Evolutionary conservation across 306 rosid species (phyloP).

Genomic region (Cicer judaicum): DNA sequence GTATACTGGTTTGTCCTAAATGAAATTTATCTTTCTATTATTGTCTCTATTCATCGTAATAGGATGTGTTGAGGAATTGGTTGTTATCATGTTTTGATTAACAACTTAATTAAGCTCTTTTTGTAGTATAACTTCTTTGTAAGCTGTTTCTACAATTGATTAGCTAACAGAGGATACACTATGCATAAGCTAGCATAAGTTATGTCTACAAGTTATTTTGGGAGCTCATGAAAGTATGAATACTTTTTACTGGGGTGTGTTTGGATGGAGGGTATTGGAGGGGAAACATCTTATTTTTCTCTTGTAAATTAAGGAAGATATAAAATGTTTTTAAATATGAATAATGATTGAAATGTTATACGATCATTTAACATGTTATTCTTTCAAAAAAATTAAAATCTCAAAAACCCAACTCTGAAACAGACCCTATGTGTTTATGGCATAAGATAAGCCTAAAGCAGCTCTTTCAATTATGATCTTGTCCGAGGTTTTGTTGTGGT

Average conservation of each 20-base stretch:
- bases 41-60: not conserved
- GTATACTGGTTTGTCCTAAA: not conserved
- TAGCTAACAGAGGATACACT: not conserved
- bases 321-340: no score
- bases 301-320: no score
- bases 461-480: not conserved
- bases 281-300: no score
- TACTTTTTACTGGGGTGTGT: no score
- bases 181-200: not conserved
- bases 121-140: not conserved
- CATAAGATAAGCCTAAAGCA: not conserved
- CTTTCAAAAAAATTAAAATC: no score
- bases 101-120: not conserved
- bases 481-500: conserved; percentile 3
- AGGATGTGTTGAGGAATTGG: not conserved
- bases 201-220: not conserved
- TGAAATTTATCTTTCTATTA: conserved; percentile 9
- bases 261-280: no score
- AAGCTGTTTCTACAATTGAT: not conserved
- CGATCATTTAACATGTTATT: no score
- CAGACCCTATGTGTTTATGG: not conserved
- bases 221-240: not conserved
- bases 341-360: no score
- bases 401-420: no score
- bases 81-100: not conserved